Conservation (phyloP, 257 asterid genomes). For the Nicotiana obtusifolia region DNA sequence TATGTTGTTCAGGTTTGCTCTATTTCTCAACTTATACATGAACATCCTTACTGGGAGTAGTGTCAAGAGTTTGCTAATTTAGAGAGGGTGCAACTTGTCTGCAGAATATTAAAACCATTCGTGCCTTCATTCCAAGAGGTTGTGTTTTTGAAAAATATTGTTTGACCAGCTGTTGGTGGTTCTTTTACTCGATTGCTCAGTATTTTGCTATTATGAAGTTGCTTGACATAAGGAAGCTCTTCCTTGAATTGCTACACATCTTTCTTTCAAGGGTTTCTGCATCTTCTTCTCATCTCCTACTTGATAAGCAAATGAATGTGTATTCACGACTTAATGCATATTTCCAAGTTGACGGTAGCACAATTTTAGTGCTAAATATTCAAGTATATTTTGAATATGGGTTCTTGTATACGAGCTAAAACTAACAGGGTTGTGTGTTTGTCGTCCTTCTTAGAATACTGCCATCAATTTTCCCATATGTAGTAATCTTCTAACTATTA, state of each 20-base stretch:
- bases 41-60: background rate
- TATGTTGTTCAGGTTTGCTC: conserved; percentile 75
- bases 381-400: background rate
- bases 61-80: background rate
- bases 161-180: background rate
- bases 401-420: background rate
- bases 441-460: background rate
- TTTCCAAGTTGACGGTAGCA: background rate
- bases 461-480: background rate
- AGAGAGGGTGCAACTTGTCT: conserved; percentile 1
- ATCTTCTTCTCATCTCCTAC: background rate
- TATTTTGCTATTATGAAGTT: background rate
- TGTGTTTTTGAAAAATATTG: background rate
- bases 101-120: background rate
- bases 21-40: conserved; percentile 8
- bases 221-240: background rate
- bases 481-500: background rate
- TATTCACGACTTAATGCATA: conserved; percentile 4
- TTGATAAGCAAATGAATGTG: background rate
- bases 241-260: background rate
- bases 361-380: background rate
- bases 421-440: background rate
- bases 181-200: background rate
- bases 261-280: background rate
- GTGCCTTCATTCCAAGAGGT: background rate